Base-by-base conservation (phyloP, 2,329 filamentous ascomycete species). In the Amylocarpus encephaloides region DNA sequence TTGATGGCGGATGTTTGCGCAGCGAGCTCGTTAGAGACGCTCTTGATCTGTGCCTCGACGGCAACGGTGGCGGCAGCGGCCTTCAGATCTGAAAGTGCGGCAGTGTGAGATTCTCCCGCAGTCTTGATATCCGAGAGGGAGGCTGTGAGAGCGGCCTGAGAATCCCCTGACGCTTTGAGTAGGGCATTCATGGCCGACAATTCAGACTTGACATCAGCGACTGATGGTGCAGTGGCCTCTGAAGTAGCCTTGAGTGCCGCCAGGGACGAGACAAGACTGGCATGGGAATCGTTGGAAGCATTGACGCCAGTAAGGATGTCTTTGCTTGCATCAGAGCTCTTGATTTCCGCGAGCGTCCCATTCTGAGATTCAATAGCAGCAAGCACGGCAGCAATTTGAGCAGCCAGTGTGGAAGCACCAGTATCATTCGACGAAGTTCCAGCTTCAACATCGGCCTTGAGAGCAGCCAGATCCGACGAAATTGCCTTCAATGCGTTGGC, bases 331-430 rank as follows among this genome's bases (percentile, higher is more conserved):
- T 62, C 56, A 12, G 60, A 54, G 39, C 48, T 49, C 53, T 64
- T 64, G 49, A 64, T 64, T 13, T 60, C 59, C 6, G 54, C 48
- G 29, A 65, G 45, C 0, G 56, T 59, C 34, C 48, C 45, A 13
- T 53, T 54, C 39, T 62, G 59, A 29, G 54, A 44, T 33, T 60
- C 57, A 18, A 64, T 54, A 15, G 57, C 56, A 13, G 59, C 42
- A 15, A 59, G 48, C 5, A 58, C 46, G 30, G 56, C 42, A 11
- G 34, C 48, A 42, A 59, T 50, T 46, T 60, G 48, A 1, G 51
- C 43, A 30, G 29, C 50, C 15, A 62, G 29, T 6, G 36, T 58
- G 13, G 56, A 55, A 26, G 60, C 52, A 29, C 51, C 53, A 42
- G 48, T 43, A 15, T 12, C 53, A n/a, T 46, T 52, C 1, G 51